Base-by-base conservation (phyloP, 371 early-diverging fungal genomes). In the Batkoa obscura region DNA sequence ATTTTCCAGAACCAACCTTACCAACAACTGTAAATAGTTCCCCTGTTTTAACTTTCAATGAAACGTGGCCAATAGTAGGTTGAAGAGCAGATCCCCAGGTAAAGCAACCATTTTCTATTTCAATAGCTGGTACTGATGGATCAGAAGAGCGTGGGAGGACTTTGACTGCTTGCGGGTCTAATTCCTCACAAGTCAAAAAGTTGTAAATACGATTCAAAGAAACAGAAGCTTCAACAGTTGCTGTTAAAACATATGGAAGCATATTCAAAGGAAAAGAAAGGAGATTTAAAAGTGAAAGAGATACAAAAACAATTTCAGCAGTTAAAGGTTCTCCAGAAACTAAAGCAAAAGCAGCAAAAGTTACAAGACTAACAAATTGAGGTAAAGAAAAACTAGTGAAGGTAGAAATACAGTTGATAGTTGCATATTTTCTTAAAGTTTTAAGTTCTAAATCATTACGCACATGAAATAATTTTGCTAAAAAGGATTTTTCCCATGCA, bases 241-340 rank as follows among this genome's bases (percentile, higher is more conserved):
- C 72, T 1, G 83, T 63, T 46, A 68, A 60, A 34, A 86, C 78
- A 57, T 55, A 70, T 0, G 90, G 87, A 33, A 92, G 81, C 56
- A 83, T 75, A 31, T 75, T 58, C 34, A 94, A 67, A 46, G 95
- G 95, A 77, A 88, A 89, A 62, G 85, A 87, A n/a, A 97, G 72
- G 59, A 94, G 71, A 66, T 90, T 90, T 76, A 97, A 93, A 9
- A 94, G 74, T 0, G 93, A 70, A 58, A 97, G 75, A 23, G 92
- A 76, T 1, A 90, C 86, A 67, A 94, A 94, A 0, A 89, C 86
- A 59, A 79, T 68, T 43, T 77, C 76, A 9, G 84, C 74, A 0
- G 81, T 84, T 66, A 92, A 68, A 2, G 83, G 81, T 54, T 66
- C 69, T 43, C 68, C 64, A 12, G 78, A 68, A 13, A 72, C 67